Evolutionary conservation across 2,329 filamentous ascomycete species (phyloP).

Genomic region (Madurella fahalii): DNA sequence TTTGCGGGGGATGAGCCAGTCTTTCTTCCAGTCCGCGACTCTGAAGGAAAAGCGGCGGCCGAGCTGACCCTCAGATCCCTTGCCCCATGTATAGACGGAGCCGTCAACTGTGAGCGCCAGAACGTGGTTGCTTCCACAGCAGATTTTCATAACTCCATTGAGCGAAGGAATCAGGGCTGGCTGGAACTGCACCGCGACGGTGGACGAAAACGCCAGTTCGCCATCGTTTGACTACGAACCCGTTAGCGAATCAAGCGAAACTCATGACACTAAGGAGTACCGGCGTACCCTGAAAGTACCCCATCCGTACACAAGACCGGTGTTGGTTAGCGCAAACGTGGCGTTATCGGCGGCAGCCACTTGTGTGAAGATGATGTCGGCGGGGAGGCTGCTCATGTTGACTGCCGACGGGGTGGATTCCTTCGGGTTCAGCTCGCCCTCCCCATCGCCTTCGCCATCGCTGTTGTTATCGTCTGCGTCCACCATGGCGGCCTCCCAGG

Average conservation of each 20-base stretch:
- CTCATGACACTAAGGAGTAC: neutral
- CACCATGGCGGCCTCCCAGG: conserved; percentile 52
- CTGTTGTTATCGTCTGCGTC: conserved; percentile 49
- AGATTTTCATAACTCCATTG: conserved; percentile 9
- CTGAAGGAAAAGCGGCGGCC: conserved; percentile 14
- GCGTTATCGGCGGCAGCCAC: conserved; percentile 69
- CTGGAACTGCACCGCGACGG: conserved; percentile 39
- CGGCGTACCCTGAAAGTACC: conserved; percentile 62
- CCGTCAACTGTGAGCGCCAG: conserved; percentile 14
- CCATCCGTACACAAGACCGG: conserved; percentile 76
- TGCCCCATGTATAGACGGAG: conserved; percentile 18
- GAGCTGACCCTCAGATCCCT: conserved; percentile 13
- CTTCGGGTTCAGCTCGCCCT: conserved; percentile 51
- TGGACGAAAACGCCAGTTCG: conserved; percentile 35
- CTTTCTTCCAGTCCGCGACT: conserved; percentile 9
- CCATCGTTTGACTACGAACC: conserved; percentile 37
- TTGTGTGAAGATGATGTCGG: conserved; percentile 43
- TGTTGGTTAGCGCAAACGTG: conserved; percentile 69
- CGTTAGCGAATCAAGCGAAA: conserved; percentile 25
- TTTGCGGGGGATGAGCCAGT: conserved; percentile 8
- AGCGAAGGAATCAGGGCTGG: conserved; percentile 55
- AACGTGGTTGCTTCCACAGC: conserved; percentile 18
- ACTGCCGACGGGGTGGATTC: conserved; percentile 58
- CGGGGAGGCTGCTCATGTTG: conserved; percentile 38
- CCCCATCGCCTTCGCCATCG: conserved; percentile 30